phyloP scores from a whole-genome alignment of 192 early-diverging fungal genomes.

The Allomyces arbusculus region DNA sequence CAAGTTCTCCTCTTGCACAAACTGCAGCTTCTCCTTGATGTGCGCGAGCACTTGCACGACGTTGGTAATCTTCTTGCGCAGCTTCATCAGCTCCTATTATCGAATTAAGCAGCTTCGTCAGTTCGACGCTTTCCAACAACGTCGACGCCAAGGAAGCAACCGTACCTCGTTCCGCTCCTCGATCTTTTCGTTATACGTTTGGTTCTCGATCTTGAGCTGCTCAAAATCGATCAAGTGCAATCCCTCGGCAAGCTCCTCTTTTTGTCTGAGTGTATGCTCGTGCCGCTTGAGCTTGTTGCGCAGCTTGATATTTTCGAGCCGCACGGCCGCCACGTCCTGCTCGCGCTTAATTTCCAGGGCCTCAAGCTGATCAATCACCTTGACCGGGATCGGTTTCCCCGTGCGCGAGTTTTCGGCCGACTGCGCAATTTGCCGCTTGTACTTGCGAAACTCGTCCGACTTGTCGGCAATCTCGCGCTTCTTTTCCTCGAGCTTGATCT shows the following conservation, averaged over 20 bases:
- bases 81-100: slow-evolving; percentile 26
- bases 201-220: slow-evolving; percentile 43
- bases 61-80: slow-evolving; percentile 40
- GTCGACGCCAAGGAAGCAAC: not conserved
- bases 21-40: slow-evolving; percentile 41
- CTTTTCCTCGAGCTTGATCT: slow-evolving; percentile 18
- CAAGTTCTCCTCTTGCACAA: slow-evolving; percentile 25
- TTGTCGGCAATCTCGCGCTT: slow-evolving; percentile 17
- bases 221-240: slow-evolving; percentile 44
- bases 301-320: slow-evolving; percentile 38
- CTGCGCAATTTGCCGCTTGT: slow-evolving; percentile 21
- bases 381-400: slow-evolving; percentile 21
- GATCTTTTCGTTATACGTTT: slow-evolving; percentile 44
- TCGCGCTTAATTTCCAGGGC: slow-evolving; percentile 29
- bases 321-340: slow-evolving; percentile 26
- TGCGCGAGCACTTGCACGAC: slow-evolving; percentile 40
- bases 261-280: slow-evolving; percentile 29
- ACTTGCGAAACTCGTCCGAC: slow-evolving; percentile 23
- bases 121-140: not conserved
- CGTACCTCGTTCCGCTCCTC: slow-evolving; percentile 34
- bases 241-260: slow-evolving; percentile 43
- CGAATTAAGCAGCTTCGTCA: no score
- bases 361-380: slow-evolving; percentile 25
- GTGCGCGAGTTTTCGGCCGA: slow-evolving; percentile 28
- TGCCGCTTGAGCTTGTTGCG: slow-evolving; percentile 28